These are phyloP conservation scores for Solanum peruvianum DNA, from an alignment of 257 asterid species.

Conservation along the genomic window DNA sequence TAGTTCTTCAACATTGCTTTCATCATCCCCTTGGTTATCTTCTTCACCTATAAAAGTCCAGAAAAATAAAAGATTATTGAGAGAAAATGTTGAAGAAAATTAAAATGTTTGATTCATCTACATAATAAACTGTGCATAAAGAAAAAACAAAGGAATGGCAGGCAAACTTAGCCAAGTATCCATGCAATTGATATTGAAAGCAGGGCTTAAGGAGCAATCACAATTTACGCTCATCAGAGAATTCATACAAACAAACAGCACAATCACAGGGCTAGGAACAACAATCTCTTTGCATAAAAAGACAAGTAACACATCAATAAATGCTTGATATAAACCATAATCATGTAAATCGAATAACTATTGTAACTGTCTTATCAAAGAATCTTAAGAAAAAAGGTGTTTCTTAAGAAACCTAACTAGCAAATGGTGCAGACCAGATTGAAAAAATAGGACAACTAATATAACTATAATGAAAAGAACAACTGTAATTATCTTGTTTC, in stretches of 20 bases:
- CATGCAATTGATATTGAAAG: slow-evolving; percentile 25
- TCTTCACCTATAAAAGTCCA: too few relatives aligned
- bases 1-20: too few relatives aligned
- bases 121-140: too few relatives aligned
- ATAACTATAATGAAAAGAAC: slow-evolving; percentile 69
- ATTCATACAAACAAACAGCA: slow-evolving; percentile 86
- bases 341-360: slow-evolving; percentile 85
- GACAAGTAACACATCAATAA: slow-evolving; percentile 77
- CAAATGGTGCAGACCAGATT: slow-evolving; percentile 85
- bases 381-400: slow-evolving; percentile 48
- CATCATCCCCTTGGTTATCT: too few relatives aligned
- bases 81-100: too few relatives aligned
- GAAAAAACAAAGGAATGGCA: too few relatives aligned
- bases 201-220: slow-evolving; percentile 95
- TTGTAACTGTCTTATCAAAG: slow-evolving; percentile 79
- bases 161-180: too few relatives aligned
- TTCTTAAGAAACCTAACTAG: slow-evolving; percentile 82
- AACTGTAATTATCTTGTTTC: slow-evolving; percentile 66
- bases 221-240: slow-evolving; percentile 56
- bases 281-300: slow-evolving; percentile 68
- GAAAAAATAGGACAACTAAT: slow-evolving; percentile 71
- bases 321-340: slow-evolving; percentile 78
- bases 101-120: accelerated
- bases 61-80: too few relatives aligned
- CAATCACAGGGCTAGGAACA: slow-evolving; percentile 84